A percentile compares a stretch with the other conserved stretches of the same genome.
Evolutionary conservation across 2,329 filamentous ascomycete species (phyloP).

Genomic region (Cadophora malorum): DNA sequence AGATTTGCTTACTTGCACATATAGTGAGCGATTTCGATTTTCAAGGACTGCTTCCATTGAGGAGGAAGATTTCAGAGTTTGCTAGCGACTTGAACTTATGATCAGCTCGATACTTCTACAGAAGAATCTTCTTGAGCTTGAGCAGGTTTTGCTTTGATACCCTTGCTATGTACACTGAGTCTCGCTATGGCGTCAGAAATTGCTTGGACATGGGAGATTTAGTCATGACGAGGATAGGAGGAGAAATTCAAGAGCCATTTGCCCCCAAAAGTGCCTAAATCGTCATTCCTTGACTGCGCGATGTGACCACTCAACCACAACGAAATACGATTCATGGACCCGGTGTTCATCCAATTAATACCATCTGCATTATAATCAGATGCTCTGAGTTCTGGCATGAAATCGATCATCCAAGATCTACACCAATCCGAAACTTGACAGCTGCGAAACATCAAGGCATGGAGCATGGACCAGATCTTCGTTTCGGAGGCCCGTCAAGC

Average conservation of each 20-base stretch:
- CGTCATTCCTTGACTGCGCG: not conserved
- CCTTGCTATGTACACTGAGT: not conserved
- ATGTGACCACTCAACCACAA: not conserved
- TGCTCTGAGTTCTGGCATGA: not conserved
- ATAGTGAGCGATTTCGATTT: not conserved
- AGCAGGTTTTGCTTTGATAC: not conserved
- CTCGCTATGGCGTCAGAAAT: not conserved
- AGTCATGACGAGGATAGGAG: not conserved
- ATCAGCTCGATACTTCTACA: not conserved
- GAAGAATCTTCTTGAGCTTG: not conserved
- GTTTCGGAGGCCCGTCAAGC: not conserved
- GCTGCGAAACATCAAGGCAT: conserved; percentile 7
- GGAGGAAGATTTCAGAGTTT: not conserved
- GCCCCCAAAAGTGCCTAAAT: no score
- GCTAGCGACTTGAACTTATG: not conserved
- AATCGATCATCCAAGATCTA: not conserved
- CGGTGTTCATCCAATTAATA: not conserved
- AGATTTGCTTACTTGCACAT: not conserved
- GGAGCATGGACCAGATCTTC: not conserved
- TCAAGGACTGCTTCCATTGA: not conserved
- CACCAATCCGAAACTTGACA: conserved; percentile 4
- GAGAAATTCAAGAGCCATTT: not conserved
- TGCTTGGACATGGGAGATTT: not conserved
- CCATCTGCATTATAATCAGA: not conserved
- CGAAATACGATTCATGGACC: not conserved